A percentile compares a stretch with the other conserved stretches of the same genome.
These are phyloP conservation scores for Mycogone perniciosa DNA, from an alignment of 2,329 filamentous ascomycete species.

Conservation along the genomic window DNA sequence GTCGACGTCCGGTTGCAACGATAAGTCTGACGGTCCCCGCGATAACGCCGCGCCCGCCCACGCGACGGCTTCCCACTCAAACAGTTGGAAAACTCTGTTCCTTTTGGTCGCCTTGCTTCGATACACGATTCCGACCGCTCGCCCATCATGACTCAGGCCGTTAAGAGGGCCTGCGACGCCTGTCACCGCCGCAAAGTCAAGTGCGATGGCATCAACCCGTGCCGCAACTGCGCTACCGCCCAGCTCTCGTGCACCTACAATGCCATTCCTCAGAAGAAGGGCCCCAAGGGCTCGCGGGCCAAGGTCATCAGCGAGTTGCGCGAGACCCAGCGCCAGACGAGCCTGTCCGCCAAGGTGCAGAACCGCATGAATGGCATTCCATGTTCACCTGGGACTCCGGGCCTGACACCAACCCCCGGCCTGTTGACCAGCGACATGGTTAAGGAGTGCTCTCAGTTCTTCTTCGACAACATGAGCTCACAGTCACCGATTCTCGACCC, in stretches of 20 bases:
- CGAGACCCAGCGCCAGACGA: constrained; percentile 61
- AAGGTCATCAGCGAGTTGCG: constrained; percentile 71
- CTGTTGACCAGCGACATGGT: constrained; percentile 56
- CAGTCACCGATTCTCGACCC: constrained; percentile 58
- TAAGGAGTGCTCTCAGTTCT: constrained; percentile 61
- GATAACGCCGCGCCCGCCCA: constrained; percentile 2
- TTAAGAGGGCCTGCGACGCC: constrained; percentile 62
- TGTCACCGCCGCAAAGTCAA: constrained; percentile 71
- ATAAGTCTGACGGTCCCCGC: constrained; percentile 9
- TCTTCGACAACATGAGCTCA: constrained; percentile 60
- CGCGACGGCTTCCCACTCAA: background rate
- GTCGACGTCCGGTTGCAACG: background rate
- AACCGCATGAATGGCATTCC: constrained; percentile 52
- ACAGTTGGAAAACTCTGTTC: background rate
- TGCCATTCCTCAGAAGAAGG: constrained; percentile 69
- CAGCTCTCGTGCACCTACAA: constrained; percentile 67
- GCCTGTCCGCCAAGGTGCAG: constrained; percentile 55
- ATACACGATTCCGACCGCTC: background rate
- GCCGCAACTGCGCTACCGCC: constrained; percentile 62
- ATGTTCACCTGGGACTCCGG: constrained; percentile 40
- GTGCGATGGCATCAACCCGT: constrained; percentile 65
- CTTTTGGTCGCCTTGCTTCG: background rate
- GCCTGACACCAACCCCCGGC: constrained; percentile 50
- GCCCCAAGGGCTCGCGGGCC: constrained; percentile 65
- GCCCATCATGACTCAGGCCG: constrained; percentile 42